These are phyloP conservation scores for Mucuna pruriens DNA, from an alignment of 306 rosid species.

Conservation along the genomic window DNA sequence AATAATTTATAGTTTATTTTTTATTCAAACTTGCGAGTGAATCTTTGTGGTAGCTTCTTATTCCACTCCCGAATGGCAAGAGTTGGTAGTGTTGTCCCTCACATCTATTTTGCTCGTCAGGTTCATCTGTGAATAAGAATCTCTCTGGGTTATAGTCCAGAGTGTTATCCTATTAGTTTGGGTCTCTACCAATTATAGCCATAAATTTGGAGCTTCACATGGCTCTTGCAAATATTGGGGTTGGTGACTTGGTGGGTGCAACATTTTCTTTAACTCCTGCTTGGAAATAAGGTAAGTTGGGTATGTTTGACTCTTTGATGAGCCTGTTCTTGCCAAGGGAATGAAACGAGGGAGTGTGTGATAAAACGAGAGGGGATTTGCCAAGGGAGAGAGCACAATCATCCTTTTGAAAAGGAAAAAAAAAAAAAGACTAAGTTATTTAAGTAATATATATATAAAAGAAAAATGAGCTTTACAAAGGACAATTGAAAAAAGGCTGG, in stretches of 20 bases:
- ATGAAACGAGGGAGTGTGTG: no score
- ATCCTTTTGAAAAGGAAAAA: no score
- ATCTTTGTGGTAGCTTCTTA: no score
- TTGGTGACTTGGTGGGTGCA: constrained; percentile 66
- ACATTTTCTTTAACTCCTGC: constrained; percentile 54
- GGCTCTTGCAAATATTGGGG: constrained; percentile 50
- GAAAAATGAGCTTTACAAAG: no score
- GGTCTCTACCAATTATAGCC: constrained; percentile 54
- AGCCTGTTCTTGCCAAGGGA: constrained; percentile 43
- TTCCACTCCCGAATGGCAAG: constrained; percentile 61
- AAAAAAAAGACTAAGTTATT: no score
- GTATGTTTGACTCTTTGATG: constrained; percentile 45
- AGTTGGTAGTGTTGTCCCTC: constrained; percentile 53
- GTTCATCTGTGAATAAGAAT: constrained; percentile 30
- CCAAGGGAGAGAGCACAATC: no score
- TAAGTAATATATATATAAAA: no score
- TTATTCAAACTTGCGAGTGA: no score
- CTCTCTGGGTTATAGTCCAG: constrained; percentile 53
- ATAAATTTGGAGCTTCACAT: constrained; percentile 27
- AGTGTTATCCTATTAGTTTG: constrained; percentile 47
- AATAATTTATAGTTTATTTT: no score
- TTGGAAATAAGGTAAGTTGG: constrained; percentile 52
- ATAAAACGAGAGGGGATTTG: no score
- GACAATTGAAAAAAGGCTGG: no score
- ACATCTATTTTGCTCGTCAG: constrained; percentile 41